These are phyloP conservation scores for Skeletonema marinoi DNA, from an alignment of 108 stramenopile species.

Conservation along the genomic window DNA sequence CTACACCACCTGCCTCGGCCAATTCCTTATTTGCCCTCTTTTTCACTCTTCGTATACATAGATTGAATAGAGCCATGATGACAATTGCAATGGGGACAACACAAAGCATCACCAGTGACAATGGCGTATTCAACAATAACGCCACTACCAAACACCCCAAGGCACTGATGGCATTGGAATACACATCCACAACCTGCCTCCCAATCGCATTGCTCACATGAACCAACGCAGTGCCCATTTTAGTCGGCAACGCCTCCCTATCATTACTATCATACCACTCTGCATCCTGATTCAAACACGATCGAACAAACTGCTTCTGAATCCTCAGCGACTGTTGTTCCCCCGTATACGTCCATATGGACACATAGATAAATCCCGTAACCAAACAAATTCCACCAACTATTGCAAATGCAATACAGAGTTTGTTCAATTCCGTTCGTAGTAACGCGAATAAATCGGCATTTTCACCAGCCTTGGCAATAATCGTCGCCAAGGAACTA, in stretches of 20 bases:
- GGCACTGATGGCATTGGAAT: conserved; percentile 31
- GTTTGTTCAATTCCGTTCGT: conserved; percentile 22
- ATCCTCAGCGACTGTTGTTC: conserved; percentile 46
- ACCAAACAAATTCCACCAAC: conserved; percentile 32
- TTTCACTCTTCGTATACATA: conserved; percentile 25
- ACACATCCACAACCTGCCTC: conserved; percentile 41
- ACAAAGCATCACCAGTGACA: conserved; percentile 43
- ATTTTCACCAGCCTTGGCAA: conserved; percentile 2
- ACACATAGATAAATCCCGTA: conserved; percentile 36
- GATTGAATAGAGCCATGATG: conserved; percentile 27
- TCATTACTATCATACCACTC: conserved; percentile 48
- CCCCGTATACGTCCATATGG: conserved; percentile 48
- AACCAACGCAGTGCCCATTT: conserved; percentile 37
- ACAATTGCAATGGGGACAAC: conserved; percentile 29
- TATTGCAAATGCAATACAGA: conserved; percentile 34
- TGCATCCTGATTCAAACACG: conserved; percentile 49
- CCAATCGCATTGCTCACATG: conserved; percentile 45
- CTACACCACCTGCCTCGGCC: conserved; percentile 46
- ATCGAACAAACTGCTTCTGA: conserved; percentile 32
- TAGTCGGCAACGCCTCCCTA: conserved; percentile 39
- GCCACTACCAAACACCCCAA: conserved; percentile 39
- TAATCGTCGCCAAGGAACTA: conserved; percentile 19
- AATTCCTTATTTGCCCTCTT: conserved; percentile 21
- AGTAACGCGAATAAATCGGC: conserved; percentile 14
- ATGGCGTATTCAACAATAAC: conserved; percentile 26